Base-by-base conservation (phyloP, 192 early-diverging fungal species). In the Borealophlyctis nickersoniae region DNA sequence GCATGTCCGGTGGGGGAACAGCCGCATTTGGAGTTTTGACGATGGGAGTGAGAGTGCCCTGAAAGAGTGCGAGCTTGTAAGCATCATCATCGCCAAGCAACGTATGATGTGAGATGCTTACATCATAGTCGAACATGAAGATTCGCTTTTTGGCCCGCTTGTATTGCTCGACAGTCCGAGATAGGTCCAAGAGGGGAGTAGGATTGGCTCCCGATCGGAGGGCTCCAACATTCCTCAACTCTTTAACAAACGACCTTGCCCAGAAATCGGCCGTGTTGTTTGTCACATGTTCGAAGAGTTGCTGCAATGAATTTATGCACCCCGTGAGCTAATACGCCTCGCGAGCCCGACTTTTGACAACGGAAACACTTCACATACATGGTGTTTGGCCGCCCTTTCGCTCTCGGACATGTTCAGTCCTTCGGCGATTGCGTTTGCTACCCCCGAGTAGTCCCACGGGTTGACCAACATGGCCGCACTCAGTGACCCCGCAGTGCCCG, bases 61-160 rank as follows among this genome's bases (percentile, higher is more conserved):
- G 67, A 19, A 67, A 19, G 26, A 31, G 33, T 2, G 1, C 22
- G 19, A 48, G 11, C n/a, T 16, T 16, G 4, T 71, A 7, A 69
- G 66, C 50, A 31, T 24, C 9, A 2, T 11, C 32, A 7, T 63
- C 24, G 39, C n/a, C 7, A 58, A 28, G 5, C 56, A 5, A 14
- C 14, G 53, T 9, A 63, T 24, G 4, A 33, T 31, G 27, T 31
- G 56, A 23, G 14, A 35, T 2, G 45, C 74, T 66, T 79, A 85
- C 87, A 64, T 98, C 96, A 71, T 98, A 98, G 64, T 98, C 95
- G 71, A 98, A 92, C 76, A 95, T 85, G 31, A 99, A 73, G 11
- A 97, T 77, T 22, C 96, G 84, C 67, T 82, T 89, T 66, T 82
- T 82, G 7, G 94, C 63, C 2, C 59, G 51, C 9, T 52, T 60